Evolutionary conservation across 1,284 basidiomycete species (phyloP).

Genomic region (Cryptococcus sp.): DNA sequence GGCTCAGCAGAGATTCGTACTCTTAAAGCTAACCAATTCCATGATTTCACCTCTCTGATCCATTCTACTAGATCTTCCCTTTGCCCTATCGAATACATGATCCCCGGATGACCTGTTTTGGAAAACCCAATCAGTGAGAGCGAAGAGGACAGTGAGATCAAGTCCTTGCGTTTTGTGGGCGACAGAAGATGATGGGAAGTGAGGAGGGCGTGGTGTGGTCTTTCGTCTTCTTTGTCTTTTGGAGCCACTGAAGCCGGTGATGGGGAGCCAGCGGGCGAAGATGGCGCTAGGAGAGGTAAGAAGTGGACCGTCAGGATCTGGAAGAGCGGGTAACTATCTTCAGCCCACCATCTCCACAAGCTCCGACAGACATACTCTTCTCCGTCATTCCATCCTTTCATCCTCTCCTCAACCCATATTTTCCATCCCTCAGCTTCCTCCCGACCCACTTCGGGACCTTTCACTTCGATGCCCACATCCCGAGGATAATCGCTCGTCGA

Average conservation of each 20-base stretch:
- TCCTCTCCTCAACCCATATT: constrained; percentile 51
- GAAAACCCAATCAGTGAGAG: constrained; percentile 62
- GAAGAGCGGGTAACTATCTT: constrained; percentile 58
- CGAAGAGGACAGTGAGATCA: constrained; percentile 59
- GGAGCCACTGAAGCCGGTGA: not conserved
- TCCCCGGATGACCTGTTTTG: constrained; percentile 67
- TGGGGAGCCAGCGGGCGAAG: constrained; percentile 1
- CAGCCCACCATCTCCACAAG: not conserved
- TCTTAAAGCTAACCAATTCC: constrained; percentile 71
- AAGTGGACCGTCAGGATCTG: constrained; percentile 58
- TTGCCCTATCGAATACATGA: constrained; percentile 64
- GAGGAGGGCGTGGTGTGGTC: constrained; percentile 58
- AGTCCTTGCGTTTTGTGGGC: constrained; percentile 61
- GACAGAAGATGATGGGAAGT: constrained; percentile 70
- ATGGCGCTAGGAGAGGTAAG: constrained; percentile 54
- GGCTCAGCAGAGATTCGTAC: constrained; percentile 53
- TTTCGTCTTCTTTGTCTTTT: constrained; percentile 2
- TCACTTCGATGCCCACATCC: constrained; percentile 17
- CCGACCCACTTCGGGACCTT: constrained; percentile 52
- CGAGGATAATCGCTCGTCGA: constrained; percentile 51
- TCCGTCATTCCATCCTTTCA: constrained; percentile 51
- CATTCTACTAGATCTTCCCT: constrained; percentile 59
- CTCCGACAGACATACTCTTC: constrained; percentile 53
- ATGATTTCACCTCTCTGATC: constrained; percentile 61
- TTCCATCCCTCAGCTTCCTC: constrained; percentile 52